Conservation (phyloP, 2,329 filamentous ascomycete species). For the Hypomyces perniciosus region DNA sequence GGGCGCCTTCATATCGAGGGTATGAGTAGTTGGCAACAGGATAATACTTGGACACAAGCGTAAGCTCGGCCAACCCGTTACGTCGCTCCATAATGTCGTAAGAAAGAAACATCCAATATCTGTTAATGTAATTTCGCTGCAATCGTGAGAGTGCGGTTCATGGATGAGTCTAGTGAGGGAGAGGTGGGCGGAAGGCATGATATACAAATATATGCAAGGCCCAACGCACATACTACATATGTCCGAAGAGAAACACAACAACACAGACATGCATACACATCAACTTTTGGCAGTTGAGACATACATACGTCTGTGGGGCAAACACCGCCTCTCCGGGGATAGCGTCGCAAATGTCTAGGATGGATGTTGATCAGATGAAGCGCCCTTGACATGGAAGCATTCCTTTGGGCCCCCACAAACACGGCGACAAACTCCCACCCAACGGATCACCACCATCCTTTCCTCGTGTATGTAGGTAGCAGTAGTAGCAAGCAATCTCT, state of each 20-base stretch:
- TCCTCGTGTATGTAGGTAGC: background rate
- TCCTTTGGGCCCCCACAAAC: constrained; percentile 1
- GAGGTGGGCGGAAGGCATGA: background rate
- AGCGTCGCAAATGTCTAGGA: constrained; percentile 9
- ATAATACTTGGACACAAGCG: constrained; percentile 35
- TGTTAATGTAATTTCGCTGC: background rate
- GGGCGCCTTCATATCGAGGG: constrained; percentile 24
- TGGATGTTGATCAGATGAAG: background rate
- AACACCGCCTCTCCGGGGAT: background rate
- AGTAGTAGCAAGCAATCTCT: background rate
- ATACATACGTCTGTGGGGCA: background rate
- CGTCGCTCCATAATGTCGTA: constrained; percentile 29
- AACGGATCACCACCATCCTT: too few species aligned
- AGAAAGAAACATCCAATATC: background rate
- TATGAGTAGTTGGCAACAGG: constrained; percentile 37
- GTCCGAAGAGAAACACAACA: background rate
- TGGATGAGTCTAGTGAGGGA: background rate
- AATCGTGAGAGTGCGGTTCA: background rate
- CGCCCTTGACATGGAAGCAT: constrained; percentile 13
- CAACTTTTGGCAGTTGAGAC: background rate
- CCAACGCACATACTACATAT: background rate
- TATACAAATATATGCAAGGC: background rate
- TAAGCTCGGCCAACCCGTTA: constrained; percentile 32
- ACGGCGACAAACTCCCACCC: too few species aligned
- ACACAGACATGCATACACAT: background rate